phyloP scores from a whole-genome alignment of 2,329 filamentous ascomycete genomes.

The Phaeophleospora eucalypticola region DNA sequence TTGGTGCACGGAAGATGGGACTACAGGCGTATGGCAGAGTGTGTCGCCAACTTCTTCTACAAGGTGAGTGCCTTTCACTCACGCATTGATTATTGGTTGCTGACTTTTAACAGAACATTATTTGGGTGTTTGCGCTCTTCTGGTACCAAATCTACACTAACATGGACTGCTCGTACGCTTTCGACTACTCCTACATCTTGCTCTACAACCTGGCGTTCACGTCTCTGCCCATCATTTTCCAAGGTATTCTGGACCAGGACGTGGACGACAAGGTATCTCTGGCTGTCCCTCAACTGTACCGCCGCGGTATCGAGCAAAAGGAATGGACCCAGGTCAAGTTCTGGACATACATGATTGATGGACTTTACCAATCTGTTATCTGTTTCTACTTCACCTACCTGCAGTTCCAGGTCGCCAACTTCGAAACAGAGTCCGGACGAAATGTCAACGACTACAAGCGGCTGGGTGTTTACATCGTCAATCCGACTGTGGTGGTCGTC shows the following conservation, averaged over 20 bases:
- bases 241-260: constrained; percentile 96
- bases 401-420: constrained; percentile 65
- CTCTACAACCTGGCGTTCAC: constrained; percentile 97
- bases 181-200: constrained; percentile 96
- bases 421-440: constrained; percentile 67
- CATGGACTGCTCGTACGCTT: constrained; percentile 94
- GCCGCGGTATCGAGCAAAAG: constrained; percentile 87
- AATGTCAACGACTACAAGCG: constrained; percentile 74
- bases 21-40: constrained; percentile 89
- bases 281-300: constrained; percentile 91
- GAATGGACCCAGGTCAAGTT: constrained; percentile 98
- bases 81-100: constrained; percentile 15
- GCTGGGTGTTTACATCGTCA: constrained; percentile 82
- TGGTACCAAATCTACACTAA: constrained; percentile 96
- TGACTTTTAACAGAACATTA: constrained; percentile 65
- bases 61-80: constrained; percentile 59
- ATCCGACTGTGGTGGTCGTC: constrained; percentile 79
- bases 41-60: constrained; percentile 99
- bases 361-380: constrained; percentile 89
- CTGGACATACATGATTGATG: constrained; percentile 95
- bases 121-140: constrained; percentile 95
- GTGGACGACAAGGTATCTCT: constrained; percentile 91
- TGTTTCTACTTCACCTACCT: constrained; percentile 91
- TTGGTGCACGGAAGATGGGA: constrained; percentile 93
- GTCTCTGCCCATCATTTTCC: constrained; percentile 87